Conservation (phyloP, 2,329 filamentous ascomycete genomes). For the Paecilomyces formosus region DNA sequence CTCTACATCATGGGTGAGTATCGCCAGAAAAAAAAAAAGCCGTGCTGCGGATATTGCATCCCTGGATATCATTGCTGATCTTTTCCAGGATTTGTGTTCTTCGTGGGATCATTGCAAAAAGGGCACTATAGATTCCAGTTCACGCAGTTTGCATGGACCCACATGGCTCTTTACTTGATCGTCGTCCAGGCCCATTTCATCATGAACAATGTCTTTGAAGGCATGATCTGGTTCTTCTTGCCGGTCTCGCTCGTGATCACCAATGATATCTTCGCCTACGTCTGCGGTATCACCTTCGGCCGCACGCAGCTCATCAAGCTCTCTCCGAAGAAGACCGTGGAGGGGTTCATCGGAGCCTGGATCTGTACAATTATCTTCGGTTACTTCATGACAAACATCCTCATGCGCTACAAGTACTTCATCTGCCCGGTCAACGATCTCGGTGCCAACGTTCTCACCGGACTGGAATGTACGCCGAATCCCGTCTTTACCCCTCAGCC, state of each 20-base stretch:
- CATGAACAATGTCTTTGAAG: slow-evolving; percentile 99
- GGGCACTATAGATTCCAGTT: slow-evolving; percentile 98
- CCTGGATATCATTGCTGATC: not conserved
- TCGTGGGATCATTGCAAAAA: slow-evolving; percentile 88
- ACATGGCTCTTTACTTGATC: slow-evolving; percentile 97
- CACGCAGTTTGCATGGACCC: slow-evolving; percentile 98
- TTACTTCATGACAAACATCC: slow-evolving; percentile 69
- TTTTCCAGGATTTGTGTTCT: slow-evolving; percentile 83
- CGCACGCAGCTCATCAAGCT: slow-evolving; percentile 95
- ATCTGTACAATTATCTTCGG: slow-evolving; percentile 87
- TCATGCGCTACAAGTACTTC: slow-evolving; percentile 92
- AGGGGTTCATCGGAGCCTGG: slow-evolving; percentile 95
- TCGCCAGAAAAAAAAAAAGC: not conserved
- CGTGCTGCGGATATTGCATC: not conserved
- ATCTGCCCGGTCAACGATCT: slow-evolving; percentile 97
- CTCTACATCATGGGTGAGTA: slow-evolving; percentile 88
- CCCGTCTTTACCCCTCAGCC: slow-evolving; percentile 77
- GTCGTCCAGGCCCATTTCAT: slow-evolving; percentile 98
- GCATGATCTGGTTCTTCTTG: slow-evolving; percentile 99
- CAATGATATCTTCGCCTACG: slow-evolving; percentile 97
- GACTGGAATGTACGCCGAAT: slow-evolving; percentile 82
- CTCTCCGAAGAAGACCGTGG: slow-evolving; percentile 97
- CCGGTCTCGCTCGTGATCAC: slow-evolving; percentile 92
- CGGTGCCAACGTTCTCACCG: slow-evolving; percentile 85
- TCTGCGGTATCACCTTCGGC: slow-evolving; percentile 95